phyloP scores from a whole-genome alignment of 2,329 filamentous ascomycete genomes.

The Epichloe elymi region DNA sequence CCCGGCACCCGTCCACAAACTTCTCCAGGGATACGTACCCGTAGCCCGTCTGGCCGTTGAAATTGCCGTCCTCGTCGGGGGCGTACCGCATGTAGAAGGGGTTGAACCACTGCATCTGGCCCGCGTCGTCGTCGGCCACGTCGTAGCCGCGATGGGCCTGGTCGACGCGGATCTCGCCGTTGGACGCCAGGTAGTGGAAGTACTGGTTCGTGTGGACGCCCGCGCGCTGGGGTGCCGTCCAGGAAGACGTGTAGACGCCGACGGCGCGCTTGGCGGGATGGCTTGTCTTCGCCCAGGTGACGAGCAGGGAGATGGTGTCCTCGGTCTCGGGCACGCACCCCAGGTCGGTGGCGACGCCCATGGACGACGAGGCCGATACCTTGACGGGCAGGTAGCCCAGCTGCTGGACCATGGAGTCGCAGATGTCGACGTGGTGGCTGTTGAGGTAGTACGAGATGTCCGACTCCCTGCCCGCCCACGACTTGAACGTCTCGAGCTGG shows the following conservation, averaged over 20 bases:
- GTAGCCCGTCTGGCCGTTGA: constrained; percentile 80
- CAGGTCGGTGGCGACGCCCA: constrained; percentile 63
- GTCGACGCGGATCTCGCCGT: constrained; percentile 78
- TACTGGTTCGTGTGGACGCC: constrained; percentile 96
- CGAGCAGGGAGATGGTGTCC: constrained; percentile 83
- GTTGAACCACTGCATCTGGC: constrained; percentile 73
- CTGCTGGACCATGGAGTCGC: constrained; percentile 74
- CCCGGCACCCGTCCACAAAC: constrained; percentile 76
- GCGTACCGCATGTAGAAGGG: constrained; percentile 94
- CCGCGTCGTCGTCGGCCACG: constrained; percentile 66
- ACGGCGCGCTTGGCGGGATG: constrained; percentile 62
- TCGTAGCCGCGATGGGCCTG: constrained; percentile 93
- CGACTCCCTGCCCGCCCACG: constrained; percentile 82
- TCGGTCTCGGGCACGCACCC: constrained; percentile 74
- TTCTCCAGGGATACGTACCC: constrained; percentile 94
- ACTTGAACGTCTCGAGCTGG: constrained; percentile 87
- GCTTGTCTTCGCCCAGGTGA: constrained; percentile 69
- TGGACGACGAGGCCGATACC: constrained; percentile 66
- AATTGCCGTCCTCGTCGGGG: constrained; percentile 89
- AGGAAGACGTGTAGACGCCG: constrained; percentile 84
- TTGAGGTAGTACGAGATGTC: constrained; percentile 97
- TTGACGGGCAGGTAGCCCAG: constrained; percentile 62
- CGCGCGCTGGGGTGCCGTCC: constrained; percentile 85
- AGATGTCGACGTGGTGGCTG: constrained; percentile 86
- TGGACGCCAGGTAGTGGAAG: constrained; percentile 82